Conservation (phyloP, 1,284 basidiomycete species). For the Phellinidium pouzarii region DNA sequence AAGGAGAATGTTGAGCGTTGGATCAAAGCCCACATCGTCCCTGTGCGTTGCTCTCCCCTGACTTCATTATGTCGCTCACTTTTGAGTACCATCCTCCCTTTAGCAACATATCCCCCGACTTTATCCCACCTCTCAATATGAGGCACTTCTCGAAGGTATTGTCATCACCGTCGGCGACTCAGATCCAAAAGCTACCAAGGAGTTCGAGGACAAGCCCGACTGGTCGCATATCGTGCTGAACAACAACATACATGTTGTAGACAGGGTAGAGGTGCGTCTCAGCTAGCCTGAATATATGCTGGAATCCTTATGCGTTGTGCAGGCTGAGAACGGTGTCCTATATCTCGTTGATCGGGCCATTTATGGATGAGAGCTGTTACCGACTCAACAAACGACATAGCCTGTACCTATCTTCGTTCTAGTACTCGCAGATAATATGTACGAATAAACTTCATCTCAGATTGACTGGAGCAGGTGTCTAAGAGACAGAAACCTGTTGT, state of each 20-base stretch:
- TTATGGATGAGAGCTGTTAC: slow-evolving; percentile 14
- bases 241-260: slow-evolving; percentile 43
- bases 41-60: slow-evolving; percentile 37
- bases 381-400: not conserved
- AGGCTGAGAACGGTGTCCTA: slow-evolving; percentile 65
- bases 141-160: slow-evolving; percentile 50
- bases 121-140: slow-evolving; percentile 29
- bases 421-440: not conserved
- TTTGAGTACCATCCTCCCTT: not conserved
- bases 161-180: slow-evolving; percentile 40
- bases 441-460: no score
- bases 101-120: slow-evolving; percentile 41
- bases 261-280: slow-evolving; percentile 49
- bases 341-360: slow-evolving; percentile 67
- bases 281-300: slow-evolving; percentile 4
- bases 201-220: slow-evolving; percentile 34
- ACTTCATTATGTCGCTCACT: slow-evolving; percentile 8
- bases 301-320: slow-evolving; percentile 9
- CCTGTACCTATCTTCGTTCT: not conserved
- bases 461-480: no score
- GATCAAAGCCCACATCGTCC: slow-evolving; percentile 69
- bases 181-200: slow-evolving; percentile 26
- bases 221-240: slow-evolving; percentile 55
- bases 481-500: no score
- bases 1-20: slow-evolving; percentile 62